Base-by-base conservation (phyloP, 1,139 yeast species). In the Scheffersomyces titani region DNA sequence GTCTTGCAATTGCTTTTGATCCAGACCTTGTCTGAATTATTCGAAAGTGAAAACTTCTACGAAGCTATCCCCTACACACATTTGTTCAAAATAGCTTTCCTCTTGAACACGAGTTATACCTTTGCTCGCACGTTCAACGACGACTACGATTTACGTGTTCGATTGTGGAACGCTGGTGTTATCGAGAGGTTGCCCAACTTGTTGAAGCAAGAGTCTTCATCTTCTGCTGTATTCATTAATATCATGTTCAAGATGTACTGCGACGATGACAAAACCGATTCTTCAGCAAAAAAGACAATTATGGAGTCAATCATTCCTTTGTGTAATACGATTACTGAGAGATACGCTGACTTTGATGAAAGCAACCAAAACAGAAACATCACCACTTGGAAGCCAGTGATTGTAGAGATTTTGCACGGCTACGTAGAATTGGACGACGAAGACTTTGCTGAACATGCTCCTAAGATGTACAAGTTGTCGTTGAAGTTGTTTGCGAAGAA, bases 171-270 rank as follows among this genome's bases (percentile, higher is more conserved):
- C 67, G 92, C 96, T 9, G 97, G 98, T 2, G 88, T 92, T 46
- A 94, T 93, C 75, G 97, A 92, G 67, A 89, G 94, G 68, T 81
- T 93, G 59, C 99, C 99, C 21, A 96, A 94, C 67, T 77, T 96
- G 64, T 77, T 93, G 64, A 90, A 91, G 65, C 99, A 96, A 72
- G 99, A 96, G 71, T 88, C 96, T 0, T 87, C 92, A 21, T 86
- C 98, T 0, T 89, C 97, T 1, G 94, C 97, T 1, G 97, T 92
- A 1, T 90, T 88, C 70, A 86, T 94, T 61, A 88, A 89, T 63
- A 83, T 92, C 52, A 81, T 91, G 80, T 90, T 94, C 78, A 82
- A 89, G 64, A 77, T 94, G 71, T 92, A 91, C 70, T 84, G 92
- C 63, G 93, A 90, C 66, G 86, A 83, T 53, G 85, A 80, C 67